Conservation (phyloP, 768 basidiomycete genomes). For the Suillus placidus region DNA sequence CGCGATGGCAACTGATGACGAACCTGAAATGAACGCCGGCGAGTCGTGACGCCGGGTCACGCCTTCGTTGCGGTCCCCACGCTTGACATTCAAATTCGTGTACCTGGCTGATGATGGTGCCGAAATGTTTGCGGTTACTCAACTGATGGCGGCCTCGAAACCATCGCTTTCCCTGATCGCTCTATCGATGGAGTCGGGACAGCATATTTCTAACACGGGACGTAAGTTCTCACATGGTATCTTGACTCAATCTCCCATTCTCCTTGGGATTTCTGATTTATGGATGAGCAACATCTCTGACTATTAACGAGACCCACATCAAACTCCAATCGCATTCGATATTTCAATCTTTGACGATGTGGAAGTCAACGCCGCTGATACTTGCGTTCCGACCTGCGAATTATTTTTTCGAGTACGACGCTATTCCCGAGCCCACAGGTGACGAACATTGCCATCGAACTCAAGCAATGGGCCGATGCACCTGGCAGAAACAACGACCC, state of each 20-base stretch:
- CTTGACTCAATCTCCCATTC: neutral
- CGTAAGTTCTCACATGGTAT: neutral
- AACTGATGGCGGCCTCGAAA: neutral
- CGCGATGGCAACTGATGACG: neutral
- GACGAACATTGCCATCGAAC: neutral
- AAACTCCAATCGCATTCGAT: neutral
- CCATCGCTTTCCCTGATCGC: neutral
- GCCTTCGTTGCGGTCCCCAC: neutral
- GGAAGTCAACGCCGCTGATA: neutral
- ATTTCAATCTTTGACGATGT: neutral
- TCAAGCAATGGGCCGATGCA: neutral
- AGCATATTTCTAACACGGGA: neutral
- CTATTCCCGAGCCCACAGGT: neutral
- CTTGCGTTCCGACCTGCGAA: neutral
- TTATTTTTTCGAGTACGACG: neutral
- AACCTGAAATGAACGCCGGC: neutral
- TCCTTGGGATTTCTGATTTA: neutral
- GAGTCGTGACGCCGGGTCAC: neutral
- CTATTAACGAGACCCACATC: neutral
- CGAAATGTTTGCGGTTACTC: neutral
- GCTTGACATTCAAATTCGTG: neutral
- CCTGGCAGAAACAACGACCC: neutral
- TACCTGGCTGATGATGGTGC: neutral
- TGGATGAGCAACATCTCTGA: neutral
- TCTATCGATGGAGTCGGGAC: neutral